Evolutionary conservation across 345 rosid genomes (phyloP).

Genomic region (Tarenaya hassleriana): DNA sequence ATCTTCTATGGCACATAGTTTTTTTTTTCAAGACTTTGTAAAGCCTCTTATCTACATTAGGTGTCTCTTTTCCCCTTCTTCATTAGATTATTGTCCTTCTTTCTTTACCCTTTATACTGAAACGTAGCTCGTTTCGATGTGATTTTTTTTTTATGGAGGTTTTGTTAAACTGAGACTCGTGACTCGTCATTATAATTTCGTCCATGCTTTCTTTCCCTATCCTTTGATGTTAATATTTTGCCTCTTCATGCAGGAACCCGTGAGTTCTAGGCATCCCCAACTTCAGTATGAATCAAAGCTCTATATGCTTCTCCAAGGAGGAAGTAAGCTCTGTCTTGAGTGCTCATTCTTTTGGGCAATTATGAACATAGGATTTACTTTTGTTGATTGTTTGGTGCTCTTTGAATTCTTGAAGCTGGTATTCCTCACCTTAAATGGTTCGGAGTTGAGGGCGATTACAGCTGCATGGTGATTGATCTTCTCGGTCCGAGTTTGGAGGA

Average conservation of each 20-base stretch:
- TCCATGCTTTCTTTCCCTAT: background rate
- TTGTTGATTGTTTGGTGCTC: background rate
- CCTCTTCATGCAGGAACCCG: slow-evolving; percentile 50
- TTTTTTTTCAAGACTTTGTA: too few species aligned
- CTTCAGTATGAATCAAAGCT: slow-evolving; percentile 85
- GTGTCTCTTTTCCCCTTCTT: too few species aligned
- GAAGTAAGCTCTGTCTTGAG: slow-evolving; percentile 46
- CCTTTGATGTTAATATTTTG: slow-evolving; percentile 4
- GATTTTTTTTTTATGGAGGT: too few species aligned
- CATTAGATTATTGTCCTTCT: too few species aligned
- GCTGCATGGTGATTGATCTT: slow-evolving; percentile 87
- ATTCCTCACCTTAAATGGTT: slow-evolving; percentile 91
- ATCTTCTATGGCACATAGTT: too few species aligned
- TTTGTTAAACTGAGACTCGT: too few species aligned
- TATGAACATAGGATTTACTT: background rate
- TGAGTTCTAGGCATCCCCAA: slow-evolving; percentile 82
- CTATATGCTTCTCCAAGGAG: slow-evolving; percentile 91
- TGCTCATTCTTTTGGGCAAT: slow-evolving; percentile 1
- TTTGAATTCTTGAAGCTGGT: slow-evolving; percentile 43
- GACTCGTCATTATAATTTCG: background rate
- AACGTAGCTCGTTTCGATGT: too few species aligned
- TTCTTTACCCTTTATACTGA: too few species aligned
- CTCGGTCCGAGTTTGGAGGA: slow-evolving; percentile 92
- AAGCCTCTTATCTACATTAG: too few species aligned
- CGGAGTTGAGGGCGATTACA: slow-evolving; percentile 77